Evolutionary conservation across 2,329 filamentous ascomycete species (phyloP).

Genomic region (Zymoseptoria tritici): DNA sequence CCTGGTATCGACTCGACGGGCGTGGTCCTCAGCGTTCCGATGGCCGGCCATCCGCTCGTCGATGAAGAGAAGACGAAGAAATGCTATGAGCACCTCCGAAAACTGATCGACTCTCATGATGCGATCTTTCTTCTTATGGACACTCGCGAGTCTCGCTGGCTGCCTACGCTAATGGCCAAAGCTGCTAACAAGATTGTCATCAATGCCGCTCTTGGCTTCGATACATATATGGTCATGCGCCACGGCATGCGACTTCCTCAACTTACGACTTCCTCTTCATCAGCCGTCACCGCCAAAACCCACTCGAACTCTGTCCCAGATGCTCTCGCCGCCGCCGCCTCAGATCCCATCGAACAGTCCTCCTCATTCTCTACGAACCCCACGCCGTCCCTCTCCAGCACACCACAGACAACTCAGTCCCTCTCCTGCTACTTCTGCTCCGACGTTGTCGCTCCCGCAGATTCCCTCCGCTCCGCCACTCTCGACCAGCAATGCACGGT

Average conservation of each 20-base stretch:
- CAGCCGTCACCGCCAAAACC: not conserved
- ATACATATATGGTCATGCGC: constrained; percentile 95
- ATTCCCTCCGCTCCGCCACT: constrained; percentile 90
- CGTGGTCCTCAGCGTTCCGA: constrained; percentile 78
- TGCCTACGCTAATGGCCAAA: constrained; percentile 94
- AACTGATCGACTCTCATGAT: constrained; percentile 76
- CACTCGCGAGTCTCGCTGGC: constrained; percentile 89
- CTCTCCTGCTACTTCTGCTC: constrained; percentile 98
- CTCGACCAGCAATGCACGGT: constrained; percentile 98
- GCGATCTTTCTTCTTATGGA: constrained; percentile 97
- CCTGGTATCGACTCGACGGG: constrained; percentile 79
- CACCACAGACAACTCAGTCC: constrained; percentile 40
- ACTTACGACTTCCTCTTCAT: constrained; percentile 21
- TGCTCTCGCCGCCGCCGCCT: constrained; percentile 16
- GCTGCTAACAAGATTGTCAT: constrained; percentile 88
- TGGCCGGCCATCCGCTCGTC: constrained; percentile 84
- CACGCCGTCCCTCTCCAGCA: constrained; percentile 15
- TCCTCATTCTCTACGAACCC: constrained; percentile 2
- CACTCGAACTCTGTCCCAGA: constrained; percentile 17
- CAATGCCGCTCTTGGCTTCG: constrained; percentile 93
- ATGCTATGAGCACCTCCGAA: constrained; percentile 68
- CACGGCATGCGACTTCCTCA: constrained; percentile 59
- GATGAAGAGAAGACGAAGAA: constrained; percentile 61
- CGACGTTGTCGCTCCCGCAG: constrained; percentile 87
- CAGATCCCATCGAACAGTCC: constrained; percentile 10